These are phyloP conservation scores for Leucocoprinus birnbaumii DNA, from an alignment of 768 basidiomycete genomes.

Conservation along the genomic window DNA sequence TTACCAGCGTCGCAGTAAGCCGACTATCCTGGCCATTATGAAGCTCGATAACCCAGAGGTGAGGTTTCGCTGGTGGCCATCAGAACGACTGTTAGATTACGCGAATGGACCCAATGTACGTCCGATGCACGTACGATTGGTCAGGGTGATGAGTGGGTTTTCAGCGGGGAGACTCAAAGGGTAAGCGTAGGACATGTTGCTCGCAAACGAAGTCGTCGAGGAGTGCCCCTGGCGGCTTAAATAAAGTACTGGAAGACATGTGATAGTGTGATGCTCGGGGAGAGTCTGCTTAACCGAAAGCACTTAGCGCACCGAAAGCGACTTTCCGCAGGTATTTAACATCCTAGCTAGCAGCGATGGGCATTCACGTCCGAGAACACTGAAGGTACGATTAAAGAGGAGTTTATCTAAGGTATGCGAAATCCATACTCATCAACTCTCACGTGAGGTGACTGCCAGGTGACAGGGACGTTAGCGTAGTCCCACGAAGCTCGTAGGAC, in stretches of 20 bases:
- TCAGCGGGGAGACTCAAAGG: conserved; percentile 3
- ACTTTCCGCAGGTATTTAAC: neutral
- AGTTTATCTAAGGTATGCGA: too few relatives aligned
- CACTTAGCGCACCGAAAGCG: neutral
- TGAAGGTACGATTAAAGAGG: neutral
- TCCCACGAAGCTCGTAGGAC: too few relatives aligned
- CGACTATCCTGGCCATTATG: conserved; percentile 78
- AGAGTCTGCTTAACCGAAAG: neutral
- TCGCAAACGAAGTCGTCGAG: neutral
- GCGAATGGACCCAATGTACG: neutral
- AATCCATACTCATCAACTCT: too few relatives aligned
- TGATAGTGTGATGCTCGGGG: neutral
- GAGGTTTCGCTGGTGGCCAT: conserved; percentile 43
- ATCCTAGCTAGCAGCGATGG: too few relatives aligned
- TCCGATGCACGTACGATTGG: conserved; percentile 47
- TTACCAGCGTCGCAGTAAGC: conserved; percentile 55
- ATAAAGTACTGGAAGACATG: neutral
- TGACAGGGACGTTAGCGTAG: too few relatives aligned
- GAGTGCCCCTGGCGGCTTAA: neutral
- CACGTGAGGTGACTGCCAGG: too few relatives aligned
- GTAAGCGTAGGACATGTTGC: neutral
- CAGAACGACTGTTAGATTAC: too few relatives aligned
- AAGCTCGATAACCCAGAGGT: conserved; percentile 76
- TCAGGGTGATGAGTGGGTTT: conserved; percentile 60
- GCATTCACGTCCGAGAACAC: neutral